phyloP scores from a whole-genome alignment of 1,284 basidiomycete genomes.

The Malassezia yamatoensis region DNA sequence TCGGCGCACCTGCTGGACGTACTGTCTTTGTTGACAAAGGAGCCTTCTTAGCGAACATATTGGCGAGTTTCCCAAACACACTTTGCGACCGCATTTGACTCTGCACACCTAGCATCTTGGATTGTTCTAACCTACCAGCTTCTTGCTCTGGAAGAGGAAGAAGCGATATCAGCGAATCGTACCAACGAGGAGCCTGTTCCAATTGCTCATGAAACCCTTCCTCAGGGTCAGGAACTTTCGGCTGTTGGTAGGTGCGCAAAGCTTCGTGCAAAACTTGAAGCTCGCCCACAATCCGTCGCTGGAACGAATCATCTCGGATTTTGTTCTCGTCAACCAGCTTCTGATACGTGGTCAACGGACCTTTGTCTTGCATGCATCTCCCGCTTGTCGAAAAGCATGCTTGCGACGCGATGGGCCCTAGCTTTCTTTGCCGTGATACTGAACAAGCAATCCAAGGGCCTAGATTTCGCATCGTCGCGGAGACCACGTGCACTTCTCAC shows the following conservation, averaged over 20 bases:
- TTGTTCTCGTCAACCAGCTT: slow-evolving; percentile 62
- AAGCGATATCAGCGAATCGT: not conserved
- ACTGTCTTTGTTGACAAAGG: slow-evolving; percentile 9
- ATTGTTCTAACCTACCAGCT: slow-evolving; percentile 1
- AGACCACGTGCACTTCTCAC: not conserved
- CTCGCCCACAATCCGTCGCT: slow-evolving; percentile 69
- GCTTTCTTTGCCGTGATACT: no score
- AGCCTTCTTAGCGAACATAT: slow-evolving; percentile 18
- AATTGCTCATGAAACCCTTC: slow-evolving; percentile 13
- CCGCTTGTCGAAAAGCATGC: no score
- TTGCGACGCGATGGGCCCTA: no score
- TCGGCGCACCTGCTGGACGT: slow-evolving; percentile 57
- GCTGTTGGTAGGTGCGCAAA: slow-evolving; percentile 57
- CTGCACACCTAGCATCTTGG: not conserved
- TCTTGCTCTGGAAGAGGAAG: slow-evolving; percentile 8
- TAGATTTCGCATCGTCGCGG: not conserved
- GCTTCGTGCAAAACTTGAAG: slow-evolving; percentile 71
- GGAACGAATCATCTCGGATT: slow-evolving; percentile 69
- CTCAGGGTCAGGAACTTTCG: slow-evolving; percentile 28
- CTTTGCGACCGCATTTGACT: slow-evolving; percentile 1
- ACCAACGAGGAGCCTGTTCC: not conserved
- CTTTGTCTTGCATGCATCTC: slow-evolving; percentile 3
- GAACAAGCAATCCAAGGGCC: not conserved
- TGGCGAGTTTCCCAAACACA: slow-evolving; percentile 13
- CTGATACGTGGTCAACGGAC: slow-evolving; percentile 63